Base-by-base conservation (phyloP, 306 rosid genomes). In the Carpinus fangiana region DNA sequence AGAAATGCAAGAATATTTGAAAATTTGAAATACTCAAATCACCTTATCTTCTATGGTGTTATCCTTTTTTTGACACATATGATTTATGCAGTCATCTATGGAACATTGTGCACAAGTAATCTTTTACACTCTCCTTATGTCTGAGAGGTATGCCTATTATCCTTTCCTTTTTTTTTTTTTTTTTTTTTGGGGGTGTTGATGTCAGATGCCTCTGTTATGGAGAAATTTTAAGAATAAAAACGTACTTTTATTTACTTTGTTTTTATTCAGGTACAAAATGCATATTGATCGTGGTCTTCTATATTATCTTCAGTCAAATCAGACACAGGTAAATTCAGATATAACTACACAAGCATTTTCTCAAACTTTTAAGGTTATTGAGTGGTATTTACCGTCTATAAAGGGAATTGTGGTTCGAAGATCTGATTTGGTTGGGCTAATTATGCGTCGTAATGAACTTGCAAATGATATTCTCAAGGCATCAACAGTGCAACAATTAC, bases 51-150 rank as follows among this genome's bases (percentile, higher is more conserved):
- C 41, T 56, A 28, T 73, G 78, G 45, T 67, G 70, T 81, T 78
- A 31, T 74, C 70, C 28, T 75, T 70, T 23, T 77, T 73, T 18
- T 68, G 45, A 70, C 85, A 82, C 68, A 54, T 78, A 31, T 74
- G 26, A 74, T 73, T 55, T 78, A 41, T 87, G 91, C 94, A 94
- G 98, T 87, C 91, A 76, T 90, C 88, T 47, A 77, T 81, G 82
- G 98, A 94, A 83, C 98, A 94, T 72, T 64, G 79, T 55, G 98
- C 98, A 79, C 98, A 94, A 90, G 97, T 94, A 59, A 89, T 92
- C 76, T 80, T 94, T 26, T 94, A 92, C 82, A 90, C 98, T 52
- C 88, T 94, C 74, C 85, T 94, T 73, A 90, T 94, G 98, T 94
- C 97, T 12, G 98, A 92, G 84, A 89, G 98, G 98, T 94, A 56